Evolutionary conservation across 306 rosid species (phyloP), one percentile per base, ranked within the genome.

Genomic region (Dalbergia cultrata): DNA sequence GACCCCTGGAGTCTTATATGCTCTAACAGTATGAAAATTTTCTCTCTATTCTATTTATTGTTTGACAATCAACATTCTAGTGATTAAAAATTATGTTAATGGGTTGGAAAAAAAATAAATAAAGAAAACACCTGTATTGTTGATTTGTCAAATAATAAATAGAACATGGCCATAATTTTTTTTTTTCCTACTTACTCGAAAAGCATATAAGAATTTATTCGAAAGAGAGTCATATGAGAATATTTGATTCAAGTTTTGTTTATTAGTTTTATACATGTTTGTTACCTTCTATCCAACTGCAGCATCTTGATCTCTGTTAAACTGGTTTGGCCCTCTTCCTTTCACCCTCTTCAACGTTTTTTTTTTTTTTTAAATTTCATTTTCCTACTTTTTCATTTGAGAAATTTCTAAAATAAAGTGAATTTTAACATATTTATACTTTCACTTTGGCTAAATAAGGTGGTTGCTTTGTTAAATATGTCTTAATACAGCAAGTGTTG

Each of bases 241-340:
- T 68, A 18, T 33, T 59, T 33, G 4, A 10, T 13, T 18, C 16
- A 35, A 7, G 62, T 59, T 35, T 8, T 9, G 10, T 13, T 56
- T 43, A 21, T 45, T 60, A 49, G 33, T 45, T 49, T 13, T 70
- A 43, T 67, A 4, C 75, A 79, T 56, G 6, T 31, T 13, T 76
- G 14, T 17, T 22, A 37, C n/a, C 3, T 1, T 21, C 1, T 41
- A 8, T 66, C 5, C 59, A 79, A 33, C 52, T 70, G 4, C 8
- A 74, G 22, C 53, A 47, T 47, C 53, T 17, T 19, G 26, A 16
- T 72, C 80, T 85, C 47, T 67, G 45, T 67, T 44, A 63, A 73
- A 53, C 84, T 54, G 86, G 86, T 85, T 78, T 72, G 53, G 9
- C 53, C 41, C 58, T 22, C 70, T 80, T 77, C 52, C 62, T 65